These are phyloP conservation scores for Chrysochromulina parva DNA, from an alignment of 78 protist genomes.

Conservation along the genomic window DNA sequence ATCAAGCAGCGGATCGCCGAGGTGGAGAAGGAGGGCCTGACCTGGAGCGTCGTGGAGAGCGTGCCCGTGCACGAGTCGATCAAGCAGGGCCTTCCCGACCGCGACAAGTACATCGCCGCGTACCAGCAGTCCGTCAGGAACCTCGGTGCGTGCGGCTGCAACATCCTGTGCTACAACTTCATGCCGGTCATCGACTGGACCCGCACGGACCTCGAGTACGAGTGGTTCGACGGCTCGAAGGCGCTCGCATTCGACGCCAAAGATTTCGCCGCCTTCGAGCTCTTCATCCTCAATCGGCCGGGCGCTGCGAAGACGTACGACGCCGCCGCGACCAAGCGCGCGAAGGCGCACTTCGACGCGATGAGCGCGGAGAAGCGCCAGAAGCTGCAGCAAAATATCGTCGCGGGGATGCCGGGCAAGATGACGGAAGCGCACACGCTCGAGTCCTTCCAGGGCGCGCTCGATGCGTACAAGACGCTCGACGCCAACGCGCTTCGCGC, in stretches of 20 bases:
- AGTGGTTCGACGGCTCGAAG: background rate
- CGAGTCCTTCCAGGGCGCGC: background rate
- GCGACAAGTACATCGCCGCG: background rate
- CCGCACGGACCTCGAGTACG: background rate
- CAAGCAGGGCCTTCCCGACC: background rate
- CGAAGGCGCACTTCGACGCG: background rate
- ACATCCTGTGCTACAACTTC: background rate
- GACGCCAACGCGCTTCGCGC: background rate
- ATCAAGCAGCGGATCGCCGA: background rate
- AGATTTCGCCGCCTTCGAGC: conserved; percentile 28
- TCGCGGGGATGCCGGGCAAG: background rate
- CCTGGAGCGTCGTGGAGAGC: conserved; percentile 2
- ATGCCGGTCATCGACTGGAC: conserved; percentile 30
- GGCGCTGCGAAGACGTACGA: background rate
- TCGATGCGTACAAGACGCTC: background rate
- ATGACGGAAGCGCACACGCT: background rate
- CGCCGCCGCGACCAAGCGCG: background rate
- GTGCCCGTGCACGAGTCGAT: conserved; percentile 28
- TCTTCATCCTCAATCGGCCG: background rate
- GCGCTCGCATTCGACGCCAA: conserved; percentile 7
- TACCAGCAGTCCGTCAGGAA: background rate
- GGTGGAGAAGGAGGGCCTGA: background rate
- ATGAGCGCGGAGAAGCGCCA: background rate
- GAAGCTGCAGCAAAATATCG: no score
- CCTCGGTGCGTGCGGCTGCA: background rate